Evolutionary conservation across 208 protist species (phyloP), one percentile per base, ranked within the genome.

Genomic region (Porcisia deanei): DNA sequence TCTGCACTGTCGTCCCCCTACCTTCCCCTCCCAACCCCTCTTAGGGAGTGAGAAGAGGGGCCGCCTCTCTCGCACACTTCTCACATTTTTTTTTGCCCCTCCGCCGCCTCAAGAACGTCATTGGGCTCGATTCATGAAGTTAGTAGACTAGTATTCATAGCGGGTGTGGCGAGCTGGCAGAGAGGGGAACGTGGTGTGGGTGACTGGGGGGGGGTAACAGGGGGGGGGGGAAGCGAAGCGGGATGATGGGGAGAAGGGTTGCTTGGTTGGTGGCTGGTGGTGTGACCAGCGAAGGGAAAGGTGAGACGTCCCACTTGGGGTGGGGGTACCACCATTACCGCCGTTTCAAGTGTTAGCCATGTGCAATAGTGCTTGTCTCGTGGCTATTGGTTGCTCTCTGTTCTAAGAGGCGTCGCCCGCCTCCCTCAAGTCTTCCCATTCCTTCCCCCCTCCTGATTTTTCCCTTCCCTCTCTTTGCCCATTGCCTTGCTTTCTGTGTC

Each of bases 81-180:
- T 59, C 20, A 10, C 20, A 3, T 41, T 22, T 39, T 59, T 47
- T 0, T 72, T 45, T 47, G 0, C 10, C 9, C 14, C 47, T 25
- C 65, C 45, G 37, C 34, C 67, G 7, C 58, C 18, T 6, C 5
- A 37, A 34, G 3, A 5, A 53, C 52, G 45, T 37, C 18, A 25
- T 30, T 1, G 39, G 20, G n/a, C 3, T 43, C 1, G 61, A 49
- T n/a, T 8, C 12, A 49, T 30, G 20, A 43, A 70, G 65, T 52
- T 70, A 70, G 65, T 70, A 34, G 65, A 70, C 45, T 55, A 70
- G 45, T 70, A 70, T 43, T 34, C 61, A 34, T 66, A 66, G 61
- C 39, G 39, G 61, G 61, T 49, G 39, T 66, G 39, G 14, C 39
- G 9, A 47, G 61, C 25, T 0, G 14, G 59, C 4, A 30, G 12